phyloP scores from a whole-genome alignment of 768 basidiomycete species.

The Pulveroboletus sp. region DNA sequence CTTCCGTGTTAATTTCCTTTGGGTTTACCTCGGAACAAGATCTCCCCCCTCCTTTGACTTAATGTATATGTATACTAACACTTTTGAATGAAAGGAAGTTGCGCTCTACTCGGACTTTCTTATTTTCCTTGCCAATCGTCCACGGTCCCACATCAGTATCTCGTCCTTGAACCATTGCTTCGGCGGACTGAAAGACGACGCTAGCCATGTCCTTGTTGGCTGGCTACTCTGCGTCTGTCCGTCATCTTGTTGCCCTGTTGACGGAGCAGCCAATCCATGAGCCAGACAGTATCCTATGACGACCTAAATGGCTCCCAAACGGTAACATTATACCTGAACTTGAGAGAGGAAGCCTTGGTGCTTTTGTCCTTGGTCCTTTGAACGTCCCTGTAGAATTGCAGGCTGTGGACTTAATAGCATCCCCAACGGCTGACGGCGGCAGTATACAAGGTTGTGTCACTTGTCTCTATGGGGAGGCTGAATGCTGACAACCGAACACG shows the following conservation, averaged over 20 bases:
- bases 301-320: conserved; percentile 36
- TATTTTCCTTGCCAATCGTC: neutral
- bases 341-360: conserved; percentile 41
- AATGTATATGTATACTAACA: neutral
- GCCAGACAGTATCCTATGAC: conserved; percentile 35
- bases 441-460: conserved; percentile 31
- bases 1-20: conserved; percentile 38
- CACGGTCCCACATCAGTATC: neutral
- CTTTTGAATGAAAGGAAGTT: neutral
- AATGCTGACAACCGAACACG: conserved; percentile 31
- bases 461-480: neutral
- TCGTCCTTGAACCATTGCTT: neutral
- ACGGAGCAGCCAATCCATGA: no score
- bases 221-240: neutral
- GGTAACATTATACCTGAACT: conserved; percentile 32
- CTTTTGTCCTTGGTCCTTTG: conserved; percentile 48
- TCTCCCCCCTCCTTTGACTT: neutral
- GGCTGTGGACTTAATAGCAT: conserved; percentile 53
- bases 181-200: no score
- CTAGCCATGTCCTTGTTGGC: neutral
- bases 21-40: neutral
- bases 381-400: conserved; percentile 49
- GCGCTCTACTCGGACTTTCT: neutral
- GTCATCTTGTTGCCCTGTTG: no score
- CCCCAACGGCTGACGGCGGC: conserved; percentile 58